Evolutionary conservation across 1,139 yeast species (phyloP).

Genomic region (Suhomyces wounanorum): DNA sequence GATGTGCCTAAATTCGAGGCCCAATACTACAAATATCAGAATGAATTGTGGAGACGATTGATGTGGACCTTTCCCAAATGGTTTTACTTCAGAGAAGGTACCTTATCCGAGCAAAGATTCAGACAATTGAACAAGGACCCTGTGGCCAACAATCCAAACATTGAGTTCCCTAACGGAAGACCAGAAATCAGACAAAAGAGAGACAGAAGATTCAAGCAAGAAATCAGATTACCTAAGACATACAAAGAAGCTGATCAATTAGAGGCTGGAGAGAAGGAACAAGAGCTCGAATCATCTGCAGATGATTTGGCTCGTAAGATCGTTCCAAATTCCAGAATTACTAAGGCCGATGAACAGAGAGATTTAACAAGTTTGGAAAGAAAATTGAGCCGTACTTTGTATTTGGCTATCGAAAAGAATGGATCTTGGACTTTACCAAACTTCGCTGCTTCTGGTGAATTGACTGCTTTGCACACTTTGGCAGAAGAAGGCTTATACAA

Average conservation of each 20-base stretch:
- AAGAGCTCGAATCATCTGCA: constrained; percentile 35
- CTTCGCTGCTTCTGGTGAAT: constrained; percentile 38
- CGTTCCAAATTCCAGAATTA: constrained; percentile 66
- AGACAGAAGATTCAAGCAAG: constrained; percentile 84
- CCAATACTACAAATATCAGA: constrained; percentile 79
- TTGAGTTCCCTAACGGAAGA: constrained; percentile 76
- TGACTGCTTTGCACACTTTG: constrained; percentile 62
- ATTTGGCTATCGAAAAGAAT: constrained; percentile 58
- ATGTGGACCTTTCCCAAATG: constrained; percentile 98
- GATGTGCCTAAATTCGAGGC: constrained; percentile 72
- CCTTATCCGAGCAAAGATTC: constrained; percentile 83
- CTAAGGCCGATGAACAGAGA: constrained; percentile 70
- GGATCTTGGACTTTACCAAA: constrained; percentile 78
- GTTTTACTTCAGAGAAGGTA: constrained; percentile 88
- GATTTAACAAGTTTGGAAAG: constrained; percentile 76
- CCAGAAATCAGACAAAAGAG: constrained; percentile 88
- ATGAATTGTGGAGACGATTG: constrained; percentile 80
- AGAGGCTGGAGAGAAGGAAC: constrained; percentile 32
- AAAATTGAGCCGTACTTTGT: constrained; percentile 75
- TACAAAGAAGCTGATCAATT: constrained; percentile 41
- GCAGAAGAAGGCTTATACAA: constrained; percentile 75
- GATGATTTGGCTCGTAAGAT: constrained; percentile 71
- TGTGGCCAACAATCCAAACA: constrained; percentile 67
- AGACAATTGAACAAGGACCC: constrained; percentile 77
- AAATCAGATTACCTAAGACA: constrained; percentile 65